A percentile compares a stretch with the other conserved stretches of the same genome.
Conservation (phyloP, 352 stramenopile species). For the Plasmopara viticola region DNA sequence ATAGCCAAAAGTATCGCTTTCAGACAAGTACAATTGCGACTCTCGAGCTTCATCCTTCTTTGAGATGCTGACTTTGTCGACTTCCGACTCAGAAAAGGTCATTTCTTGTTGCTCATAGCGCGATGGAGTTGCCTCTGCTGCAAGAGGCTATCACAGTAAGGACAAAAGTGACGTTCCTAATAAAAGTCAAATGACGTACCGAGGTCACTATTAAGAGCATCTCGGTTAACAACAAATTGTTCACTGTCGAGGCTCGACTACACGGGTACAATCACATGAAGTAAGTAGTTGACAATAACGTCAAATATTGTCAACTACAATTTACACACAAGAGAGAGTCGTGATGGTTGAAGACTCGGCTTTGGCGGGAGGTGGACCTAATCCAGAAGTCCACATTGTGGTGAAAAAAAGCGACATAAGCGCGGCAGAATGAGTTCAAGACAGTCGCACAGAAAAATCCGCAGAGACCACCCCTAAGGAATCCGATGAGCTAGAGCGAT, state of each 20-base stretch:
- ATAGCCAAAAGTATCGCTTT: slow-evolving; percentile 50
- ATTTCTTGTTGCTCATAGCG: slow-evolving; percentile 31
- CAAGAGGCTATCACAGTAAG: background rate
- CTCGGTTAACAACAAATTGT: slow-evolving; percentile 62
- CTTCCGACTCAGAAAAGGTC: slow-evolving; percentile 16
- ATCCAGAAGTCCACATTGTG: background rate
- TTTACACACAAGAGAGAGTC: slow-evolving; percentile 42
- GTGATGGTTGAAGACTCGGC: slow-evolving; percentile 33
- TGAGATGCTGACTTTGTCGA: slow-evolving; percentile 16
- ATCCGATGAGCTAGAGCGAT: slow-evolving; percentile 47
- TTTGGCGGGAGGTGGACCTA: slow-evolving; percentile 49
- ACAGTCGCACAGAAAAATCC: slow-evolving; percentile 60
- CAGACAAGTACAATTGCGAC: slow-evolving; percentile 44
- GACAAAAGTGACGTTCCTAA: background rate
- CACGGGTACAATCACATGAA: background rate
- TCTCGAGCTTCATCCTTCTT: slow-evolving; percentile 45
- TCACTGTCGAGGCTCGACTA: slow-evolving; percentile 72
- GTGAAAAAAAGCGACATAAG: background rate
- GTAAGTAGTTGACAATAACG: background rate
- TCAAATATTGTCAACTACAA: background rate
- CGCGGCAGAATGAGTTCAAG: background rate
- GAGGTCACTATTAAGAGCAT: slow-evolving; percentile 43
- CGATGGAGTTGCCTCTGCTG: slow-evolving; percentile 21
- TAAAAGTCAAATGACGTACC: slow-evolving; percentile 18
- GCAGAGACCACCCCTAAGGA: slow-evolving; percentile 69